Base-by-base conservation (phyloP, 441 rosid genomes). In the Arabidopsis hybrid region DNA sequence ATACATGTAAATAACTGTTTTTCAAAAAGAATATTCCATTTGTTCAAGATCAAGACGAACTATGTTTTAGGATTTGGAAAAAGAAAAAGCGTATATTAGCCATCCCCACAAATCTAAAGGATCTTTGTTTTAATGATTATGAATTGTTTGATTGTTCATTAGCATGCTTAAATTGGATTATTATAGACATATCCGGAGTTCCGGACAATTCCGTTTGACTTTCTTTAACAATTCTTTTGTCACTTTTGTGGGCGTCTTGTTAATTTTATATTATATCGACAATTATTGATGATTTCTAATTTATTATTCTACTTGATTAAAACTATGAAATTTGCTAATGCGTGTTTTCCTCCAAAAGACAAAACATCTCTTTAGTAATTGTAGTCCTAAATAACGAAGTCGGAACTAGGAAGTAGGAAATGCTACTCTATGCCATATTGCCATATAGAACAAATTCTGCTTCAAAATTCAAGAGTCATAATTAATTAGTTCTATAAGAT, bases 71-170 rank as follows among this genome's bases (percentile, higher is more conserved):
- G 26, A 21, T 21, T 21, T 21, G 26, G 12, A 60, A 11, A 16
- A 10, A 11, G 2, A 61, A 9, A 52, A 75, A 60, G 63, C 26
- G 35, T 67, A 68, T 43, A 43, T 21, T 58, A 74, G 64, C 2
- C 29, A 67, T 66, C 68, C 76, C 69, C 60, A 78, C 77, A 72
- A 46, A 72, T 78, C 70, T 52, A 73, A 64, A 61, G 49, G 67
- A 73, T 78, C 43, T 62, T 63, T 63, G 50, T 21, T 50, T 18
- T 18, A 63, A 63, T 73, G 71, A 78, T 73, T 78, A 55, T 57
- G 56, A 50, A 61, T 18, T 17, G 59, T 53, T 38, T 78, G 51
- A 63, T 69, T 78, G 63, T 51, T 60, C 50, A 62, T 74, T 65
- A 71, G 68, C 76, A 71, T 65, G 64, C 64, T 65, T 45, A 60